Base-by-base conservation (phyloP, 2,329 filamentous ascomycete species). In the Aspergillus hiratsukae region DNA sequence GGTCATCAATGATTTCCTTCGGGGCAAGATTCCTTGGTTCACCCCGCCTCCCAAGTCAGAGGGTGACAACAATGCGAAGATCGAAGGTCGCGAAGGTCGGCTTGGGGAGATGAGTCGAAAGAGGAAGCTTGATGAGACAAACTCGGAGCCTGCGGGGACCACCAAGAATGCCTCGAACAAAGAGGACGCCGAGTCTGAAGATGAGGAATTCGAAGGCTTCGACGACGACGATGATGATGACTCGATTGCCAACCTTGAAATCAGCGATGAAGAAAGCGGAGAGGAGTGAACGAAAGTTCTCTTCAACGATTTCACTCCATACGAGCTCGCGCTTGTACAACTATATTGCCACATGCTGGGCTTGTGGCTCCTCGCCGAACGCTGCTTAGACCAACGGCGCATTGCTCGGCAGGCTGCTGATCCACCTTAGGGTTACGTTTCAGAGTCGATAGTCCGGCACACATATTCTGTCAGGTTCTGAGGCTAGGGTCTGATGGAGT, bases 21-120 rank as follows among this genome's bases (percentile, higher is more conserved):
- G 94, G 61, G 94, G 94, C 55, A 97, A 93, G 76, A 90, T 97
- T 27, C 94, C 94, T 1, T 99, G 95, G 94, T 99, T 91, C 69
- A 94, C 90, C 0, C 86, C 91, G 8, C 87, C 91, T 9, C 91
- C 92, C 1, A 76, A 81, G 14, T 69, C 74, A 49, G 78, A 76
- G 9, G 78, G 78, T 6, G 81, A 83, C 31, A 78, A 76, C 14
- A 75, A 76, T 10, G 77, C 71, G 48, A 77, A 76, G 40, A 76
- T 87, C n/a, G 84, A 87, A 59, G 89, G 90, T 4, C 84, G 91
- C 49, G 83, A 89, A 58, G 91, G 91, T 11, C 83, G 85, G 63
- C 78, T 96, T 0, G 92, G 92, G 19, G 91, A 97, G 75, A 96
- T 96, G 87, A 76, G 78, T 57, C 85, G 84, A 45, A 87, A 86